These are phyloP conservation scores for Ocimum tenuiflorum DNA, from an alignment of 257 asterid genomes.

Conservation along the genomic window DNA sequence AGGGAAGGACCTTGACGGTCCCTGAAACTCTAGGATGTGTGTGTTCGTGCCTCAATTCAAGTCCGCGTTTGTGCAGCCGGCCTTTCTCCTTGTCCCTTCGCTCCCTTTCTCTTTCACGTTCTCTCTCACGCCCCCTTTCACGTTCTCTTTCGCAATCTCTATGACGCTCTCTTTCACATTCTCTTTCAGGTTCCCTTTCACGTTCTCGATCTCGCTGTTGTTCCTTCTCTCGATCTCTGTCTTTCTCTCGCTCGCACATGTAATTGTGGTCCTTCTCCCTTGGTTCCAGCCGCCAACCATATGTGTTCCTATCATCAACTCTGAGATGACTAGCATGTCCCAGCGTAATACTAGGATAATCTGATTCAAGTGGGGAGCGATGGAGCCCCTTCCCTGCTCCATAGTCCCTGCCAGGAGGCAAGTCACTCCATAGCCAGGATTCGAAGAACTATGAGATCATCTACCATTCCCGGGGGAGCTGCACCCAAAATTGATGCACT, in stretches of 20 bases:
- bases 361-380: constrained; percentile 52
- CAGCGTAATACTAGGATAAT: constrained; percentile 48
- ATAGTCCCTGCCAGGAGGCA: constrained; percentile 98
- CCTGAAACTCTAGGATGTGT: constrained; percentile 67
- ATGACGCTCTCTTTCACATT: constrained; percentile 47
- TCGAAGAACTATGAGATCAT: constrained; percentile 61
- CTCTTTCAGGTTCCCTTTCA: constrained; percentile 47
- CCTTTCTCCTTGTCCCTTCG: constrained; percentile 68
- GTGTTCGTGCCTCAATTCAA: constrained; percentile 53
- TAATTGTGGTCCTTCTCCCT: constrained; percentile 65
- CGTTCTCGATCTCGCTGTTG: constrained; percentile 43
- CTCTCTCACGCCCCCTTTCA: constrained; percentile 49
- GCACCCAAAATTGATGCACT: constrained; percentile 87
- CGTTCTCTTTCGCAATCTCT: constrained; percentile 45
- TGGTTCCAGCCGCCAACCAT: constrained; percentile 60
- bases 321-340: constrained; percentile 52
- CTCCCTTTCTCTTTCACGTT: constrained; percentile 51
- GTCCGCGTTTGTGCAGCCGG: constrained; percentile 55
- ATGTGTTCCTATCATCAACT: constrained; percentile 55
- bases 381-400: constrained; percentile 83
- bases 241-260: constrained; percentile 70
- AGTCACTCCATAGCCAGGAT: constrained; percentile 96
- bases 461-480: constrained; percentile 65
- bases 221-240: constrained; percentile 67
- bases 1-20: constrained; percentile 69